Conservation (phyloP, 441 rosid genomes). For the Theobroma grandiflorum region DNA sequence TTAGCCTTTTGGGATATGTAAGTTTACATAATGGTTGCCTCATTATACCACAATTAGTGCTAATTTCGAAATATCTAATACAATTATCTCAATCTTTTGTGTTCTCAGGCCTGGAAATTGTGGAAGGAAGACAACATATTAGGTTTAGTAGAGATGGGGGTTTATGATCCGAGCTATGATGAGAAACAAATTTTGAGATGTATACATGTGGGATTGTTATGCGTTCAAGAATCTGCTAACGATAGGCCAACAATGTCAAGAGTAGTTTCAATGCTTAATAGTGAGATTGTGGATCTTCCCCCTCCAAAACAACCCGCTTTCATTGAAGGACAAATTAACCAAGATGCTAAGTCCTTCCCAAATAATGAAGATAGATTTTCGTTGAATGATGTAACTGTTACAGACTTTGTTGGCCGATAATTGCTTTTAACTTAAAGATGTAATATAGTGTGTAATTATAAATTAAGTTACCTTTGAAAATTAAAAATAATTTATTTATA, state of each 20-base stretch:
- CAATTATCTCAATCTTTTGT: too few species aligned
- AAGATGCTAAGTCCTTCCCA: not conserved
- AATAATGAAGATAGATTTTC: not conserved
- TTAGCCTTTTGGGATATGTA: conserved; percentile 11
- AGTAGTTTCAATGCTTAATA: conserved; percentile 35
- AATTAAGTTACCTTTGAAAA: too few species aligned
- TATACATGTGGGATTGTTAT: conserved; percentile 39
- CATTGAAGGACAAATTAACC: too few species aligned
- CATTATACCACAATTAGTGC: not conserved
- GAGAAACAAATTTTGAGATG: conserved; percentile 28
- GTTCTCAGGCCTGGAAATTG: too few species aligned
- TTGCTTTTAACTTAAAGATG: too few species aligned
- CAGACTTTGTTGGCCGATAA: not conserved
- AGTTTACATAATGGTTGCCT: not conserved
- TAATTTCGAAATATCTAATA: not conserved
- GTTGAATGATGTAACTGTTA: too few species aligned
- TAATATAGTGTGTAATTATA: too few species aligned
- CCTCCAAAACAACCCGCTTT: conserved; percentile 19
- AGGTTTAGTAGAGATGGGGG: not conserved
- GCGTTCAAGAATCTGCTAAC: conserved; percentile 34
- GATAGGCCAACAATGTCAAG: conserved; percentile 41
- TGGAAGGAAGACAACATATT: too few species aligned
- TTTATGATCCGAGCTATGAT: not conserved
- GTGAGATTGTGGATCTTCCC: conserved; percentile 33
- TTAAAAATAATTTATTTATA: too few species aligned